Evolutionary conservation across 257 asterid genomes (phyloP), one percentile per base, ranked within the genome.

Genomic region (Solanum pimpinellifolium): DNA sequence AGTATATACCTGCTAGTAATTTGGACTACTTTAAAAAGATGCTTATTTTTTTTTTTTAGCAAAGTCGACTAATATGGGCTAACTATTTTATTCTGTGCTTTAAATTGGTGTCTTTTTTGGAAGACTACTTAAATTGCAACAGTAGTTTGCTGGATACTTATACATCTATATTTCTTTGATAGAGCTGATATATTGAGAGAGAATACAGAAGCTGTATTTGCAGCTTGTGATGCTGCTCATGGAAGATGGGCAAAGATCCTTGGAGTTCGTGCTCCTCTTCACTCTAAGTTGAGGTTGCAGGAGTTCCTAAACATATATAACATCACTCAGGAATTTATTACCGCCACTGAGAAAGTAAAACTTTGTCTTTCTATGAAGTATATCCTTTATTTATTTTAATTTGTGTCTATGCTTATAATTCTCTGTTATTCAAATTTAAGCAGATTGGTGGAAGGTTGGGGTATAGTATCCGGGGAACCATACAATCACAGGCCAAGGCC

Each of bases 371-470:
- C 86, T 83, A 80, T 80, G 68, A 80, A 80, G 68, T 80, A 47
- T 80, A 47, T 16, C 65, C 41, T 80, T 80, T 10, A 27, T 44
- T 16, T 47, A 49, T 47, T 80, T 15, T 80, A 80, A 47, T 47
- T 60, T 74, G 87, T 33, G 66, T 18, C 47, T n/a, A 85, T 85
- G 91, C 87, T 88, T 88, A 72, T 93, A 88, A 91, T 91, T 84
- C 59, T 86, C 44, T 91, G 60, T 84, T 86, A 85, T 94, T 91
- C 93, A 88, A 88, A 89, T 88, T 85, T 90, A 44, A 87, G 89
- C 99, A 97, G 99, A 96, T 96, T 86, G 98, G 99, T 94, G 99
- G 99, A 92, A 97, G 99, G 92, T 91, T 96, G 97, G 99, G 99
- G 81, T 97, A 97, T 90, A 96, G 98, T 92, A 96, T 95, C 66